Evolutionary conservation across 2,329 filamentous ascomycete species (phyloP).

Genomic region (Epichloe sylvatica): DNA sequence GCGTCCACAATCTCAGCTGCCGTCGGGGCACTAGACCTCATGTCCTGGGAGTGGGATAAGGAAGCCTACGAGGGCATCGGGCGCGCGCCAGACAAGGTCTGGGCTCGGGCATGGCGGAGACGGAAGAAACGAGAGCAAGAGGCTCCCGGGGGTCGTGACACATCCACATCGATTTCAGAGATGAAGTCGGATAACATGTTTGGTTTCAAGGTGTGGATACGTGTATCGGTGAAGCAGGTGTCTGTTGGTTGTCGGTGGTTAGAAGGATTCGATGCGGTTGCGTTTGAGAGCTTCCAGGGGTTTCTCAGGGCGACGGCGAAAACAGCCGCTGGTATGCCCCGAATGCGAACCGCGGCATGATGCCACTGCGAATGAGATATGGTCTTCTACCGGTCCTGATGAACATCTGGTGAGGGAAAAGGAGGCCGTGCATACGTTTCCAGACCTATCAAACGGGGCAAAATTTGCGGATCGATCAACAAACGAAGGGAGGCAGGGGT

Average conservation of each 20-base stretch:
- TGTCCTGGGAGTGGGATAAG: slow-evolving; percentile 49
- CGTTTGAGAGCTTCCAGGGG: slow-evolving; percentile 81
- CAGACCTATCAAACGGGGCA: no score
- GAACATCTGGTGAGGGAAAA: background rate
- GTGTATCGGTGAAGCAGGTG: slow-evolving; percentile 25
- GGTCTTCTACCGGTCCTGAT: background rate
- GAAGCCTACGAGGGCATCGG: slow-evolving; percentile 42
- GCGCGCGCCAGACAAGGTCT: slow-evolving; percentile 57
- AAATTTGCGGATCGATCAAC: no score
- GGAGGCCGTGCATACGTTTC: no score
- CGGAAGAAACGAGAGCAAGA: slow-evolving; percentile 40
- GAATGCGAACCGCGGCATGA: no score
- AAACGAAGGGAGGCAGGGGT: no score
- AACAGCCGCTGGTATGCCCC: slow-evolving; percentile 1
- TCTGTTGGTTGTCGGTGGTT: slow-evolving; percentile 45
- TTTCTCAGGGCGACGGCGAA: slow-evolving; percentile 44
- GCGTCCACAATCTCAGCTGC: slow-evolving; percentile 26
- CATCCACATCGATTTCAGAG: slow-evolving; percentile 7
- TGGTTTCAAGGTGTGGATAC: slow-evolving; percentile 44
- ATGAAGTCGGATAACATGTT: slow-evolving; percentile 27
- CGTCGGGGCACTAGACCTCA: slow-evolving; percentile 42
- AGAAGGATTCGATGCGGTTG: slow-evolving; percentile 54
- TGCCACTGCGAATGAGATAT: no score
- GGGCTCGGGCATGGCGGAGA: slow-evolving; percentile 60
- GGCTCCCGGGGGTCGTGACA: slow-evolving; percentile 6